phyloP scores from a whole-genome alignment of 305 asterid species.

The Euphrasia arctica region DNA sequence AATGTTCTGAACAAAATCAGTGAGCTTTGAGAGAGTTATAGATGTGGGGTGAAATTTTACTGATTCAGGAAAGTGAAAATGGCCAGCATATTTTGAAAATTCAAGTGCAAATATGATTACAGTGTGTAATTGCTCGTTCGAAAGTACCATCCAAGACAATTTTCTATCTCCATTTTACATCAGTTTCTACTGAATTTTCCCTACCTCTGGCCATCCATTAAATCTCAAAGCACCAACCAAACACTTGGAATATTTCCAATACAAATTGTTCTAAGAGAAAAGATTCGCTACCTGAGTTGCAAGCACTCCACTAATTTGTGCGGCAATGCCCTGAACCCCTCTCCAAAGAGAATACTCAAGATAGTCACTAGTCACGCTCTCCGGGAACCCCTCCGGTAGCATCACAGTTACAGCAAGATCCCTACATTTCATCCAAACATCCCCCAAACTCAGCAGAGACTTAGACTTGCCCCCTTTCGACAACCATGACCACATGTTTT shows the following conservation, averaged over 20 bases:
- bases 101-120: neutral
- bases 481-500: slow-evolving; percentile 41
- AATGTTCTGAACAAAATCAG: neutral
- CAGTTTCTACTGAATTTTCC: neutral
- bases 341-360: slow-evolving; percentile 94
- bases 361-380: slow-evolving; percentile 88
- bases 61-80: neutral
- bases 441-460: slow-evolving; percentile 24
- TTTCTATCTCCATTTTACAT: neutral
- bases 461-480: slow-evolving; percentile 30
- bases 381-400: slow-evolving; percentile 91
- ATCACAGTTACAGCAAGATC: slow-evolving; percentile 48
- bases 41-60: neutral
- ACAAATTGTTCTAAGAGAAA: neutral
- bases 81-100: neutral
- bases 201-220: neutral
- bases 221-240: neutral
- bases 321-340: slow-evolving; percentile 94
- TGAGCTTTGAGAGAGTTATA: neutral
- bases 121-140: neutral
- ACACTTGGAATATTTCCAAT: neutral
- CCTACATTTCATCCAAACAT: slow-evolving; percentile 65
- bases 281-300: slow-evolving; percentile 71
- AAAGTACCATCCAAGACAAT: neutral
- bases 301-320: slow-evolving; percentile 95